These are phyloP conservation scores for Capillidium heterosporum DNA, from an alignment of 371 early-diverging fungal genomes.

Conservation along the genomic window DNA sequence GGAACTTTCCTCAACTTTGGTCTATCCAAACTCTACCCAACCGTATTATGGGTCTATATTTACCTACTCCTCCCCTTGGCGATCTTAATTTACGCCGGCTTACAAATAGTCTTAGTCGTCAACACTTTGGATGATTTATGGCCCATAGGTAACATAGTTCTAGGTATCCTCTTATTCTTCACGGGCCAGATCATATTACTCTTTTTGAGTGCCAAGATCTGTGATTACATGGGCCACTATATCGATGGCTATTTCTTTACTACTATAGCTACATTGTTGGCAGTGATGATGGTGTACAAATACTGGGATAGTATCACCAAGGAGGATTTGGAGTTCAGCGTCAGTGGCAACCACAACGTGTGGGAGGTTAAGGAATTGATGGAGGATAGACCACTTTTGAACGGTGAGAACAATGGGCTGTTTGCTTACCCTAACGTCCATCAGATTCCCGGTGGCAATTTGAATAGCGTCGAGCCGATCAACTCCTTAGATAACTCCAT, in stretches of 20 bases:
- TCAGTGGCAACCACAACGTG: slow-evolving; percentile 33
- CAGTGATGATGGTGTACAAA: slow-evolving; percentile 91
- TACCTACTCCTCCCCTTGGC: slow-evolving; percentile 48
- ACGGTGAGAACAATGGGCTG: background rate
- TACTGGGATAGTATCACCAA: slow-evolving; percentile 89
- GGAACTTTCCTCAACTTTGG: slow-evolving; percentile 52
- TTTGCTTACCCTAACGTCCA: too few species aligned
- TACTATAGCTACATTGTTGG: slow-evolving; percentile 49
- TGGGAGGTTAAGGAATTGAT: slow-evolving; percentile 9
- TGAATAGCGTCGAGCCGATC: too few species aligned
- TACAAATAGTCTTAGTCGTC: slow-evolving; percentile 65
- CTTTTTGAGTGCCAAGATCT: slow-evolving; percentile 41
- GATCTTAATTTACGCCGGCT: slow-evolving; percentile 48
- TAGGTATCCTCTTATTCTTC: slow-evolving; percentile 55
- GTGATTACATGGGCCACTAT: slow-evolving; percentile 64
- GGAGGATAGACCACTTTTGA: background rate
- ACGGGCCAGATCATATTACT: slow-evolving; percentile 49
- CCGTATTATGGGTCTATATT: slow-evolving; percentile 50
- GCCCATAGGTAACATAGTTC: slow-evolving; percentile 66
- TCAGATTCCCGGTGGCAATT: too few species aligned
- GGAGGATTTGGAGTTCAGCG: slow-evolving; percentile 80
- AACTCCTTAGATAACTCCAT: too few species aligned
- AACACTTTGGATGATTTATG: slow-evolving; percentile 76
- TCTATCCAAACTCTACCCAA: slow-evolving; percentile 34
- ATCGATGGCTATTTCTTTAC: slow-evolving; percentile 83